Conservation (phyloP, 2,329 filamentous ascomycete genomes). For the Ceratocystis diversiconidia region DNA sequence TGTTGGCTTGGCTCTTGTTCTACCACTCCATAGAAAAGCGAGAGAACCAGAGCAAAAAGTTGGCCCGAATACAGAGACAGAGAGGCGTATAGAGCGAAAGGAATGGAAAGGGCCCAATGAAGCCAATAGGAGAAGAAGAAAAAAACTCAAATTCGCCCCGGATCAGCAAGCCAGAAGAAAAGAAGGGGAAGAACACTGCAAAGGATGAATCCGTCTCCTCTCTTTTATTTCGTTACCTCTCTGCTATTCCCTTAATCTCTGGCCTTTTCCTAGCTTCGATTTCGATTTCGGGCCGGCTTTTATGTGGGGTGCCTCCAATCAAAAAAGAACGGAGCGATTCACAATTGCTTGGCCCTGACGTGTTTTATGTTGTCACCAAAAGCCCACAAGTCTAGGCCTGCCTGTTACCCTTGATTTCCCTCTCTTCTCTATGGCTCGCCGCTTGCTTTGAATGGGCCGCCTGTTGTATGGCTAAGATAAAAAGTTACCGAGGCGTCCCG, state of each 20-base stretch:
- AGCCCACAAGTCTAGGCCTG: background rate
- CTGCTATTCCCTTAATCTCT: background rate
- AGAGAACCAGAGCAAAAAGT: background rate
- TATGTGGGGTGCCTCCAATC: background rate
- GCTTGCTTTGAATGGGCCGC: background rate
- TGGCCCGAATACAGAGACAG: constrained; percentile 1
- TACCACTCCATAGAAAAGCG: background rate
- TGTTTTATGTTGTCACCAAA: constrained; percentile 1
- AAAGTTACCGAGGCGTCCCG: constrained; percentile 1
- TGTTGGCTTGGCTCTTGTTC: background rate
- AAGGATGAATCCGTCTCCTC: background rate
- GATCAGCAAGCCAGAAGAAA: background rate
- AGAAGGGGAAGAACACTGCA: background rate
- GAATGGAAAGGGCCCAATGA: background rate
- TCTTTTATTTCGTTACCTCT: background rate
- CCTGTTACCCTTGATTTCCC: background rate
- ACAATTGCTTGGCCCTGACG: background rate
- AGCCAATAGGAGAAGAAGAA: background rate
- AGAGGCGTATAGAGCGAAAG: background rate
- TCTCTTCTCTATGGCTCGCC: background rate
- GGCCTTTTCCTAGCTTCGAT: background rate
- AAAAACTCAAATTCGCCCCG: background rate
- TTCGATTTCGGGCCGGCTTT: constrained; percentile 3
- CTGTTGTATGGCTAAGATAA: background rate
- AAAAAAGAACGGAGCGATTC: background rate